Conservation (phyloP, 305 asterid species). For the Plantago rigida region DNA sequence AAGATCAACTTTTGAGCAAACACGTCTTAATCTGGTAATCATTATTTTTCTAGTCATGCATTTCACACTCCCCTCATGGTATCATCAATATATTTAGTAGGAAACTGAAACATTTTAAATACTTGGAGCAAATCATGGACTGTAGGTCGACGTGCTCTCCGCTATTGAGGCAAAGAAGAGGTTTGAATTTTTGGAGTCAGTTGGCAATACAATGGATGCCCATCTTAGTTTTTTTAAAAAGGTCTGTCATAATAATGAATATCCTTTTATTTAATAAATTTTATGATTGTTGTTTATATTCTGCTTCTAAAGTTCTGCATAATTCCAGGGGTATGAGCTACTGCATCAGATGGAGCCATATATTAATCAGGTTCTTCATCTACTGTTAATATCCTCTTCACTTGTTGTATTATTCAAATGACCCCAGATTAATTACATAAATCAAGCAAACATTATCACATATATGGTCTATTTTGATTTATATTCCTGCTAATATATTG, state of each 20-base stretch:
- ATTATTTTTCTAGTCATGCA: conserved; percentile 21
- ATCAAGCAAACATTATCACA: too few species aligned
- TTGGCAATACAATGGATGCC: conserved; percentile 78
- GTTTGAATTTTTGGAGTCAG: conserved; percentile 79
- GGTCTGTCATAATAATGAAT: conserved; percentile 33
- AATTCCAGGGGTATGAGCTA: conserved; percentile 72
- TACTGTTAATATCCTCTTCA: not conserved
- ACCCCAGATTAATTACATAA: too few species aligned
- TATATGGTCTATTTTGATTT: too few species aligned
- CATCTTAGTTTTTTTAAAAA: conserved; percentile 82
- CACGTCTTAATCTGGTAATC: conserved; percentile 86
- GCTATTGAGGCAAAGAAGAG: conserved; percentile 86
- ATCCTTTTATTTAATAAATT: conserved; percentile 1
- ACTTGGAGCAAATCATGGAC: conserved; percentile 24
- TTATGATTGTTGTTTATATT: conserved; percentile 13
- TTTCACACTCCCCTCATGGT: conserved; percentile 10
- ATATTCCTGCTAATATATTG: too few species aligned
- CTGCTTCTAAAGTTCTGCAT: conserved; percentile 30
- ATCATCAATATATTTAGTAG: conserved; percentile 10
- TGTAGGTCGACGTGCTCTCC: conserved; percentile 77
- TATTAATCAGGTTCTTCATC: conserved; percentile 61
- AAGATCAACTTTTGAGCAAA: conserved; percentile 73
- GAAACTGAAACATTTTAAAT: conserved; percentile 18
- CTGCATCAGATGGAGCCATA: conserved; percentile 92
- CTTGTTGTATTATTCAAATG: not conserved